phyloP scores from a whole-genome alignment of 2,329 filamentous ascomycete genomes.

The Penicillium sp. region DNA sequence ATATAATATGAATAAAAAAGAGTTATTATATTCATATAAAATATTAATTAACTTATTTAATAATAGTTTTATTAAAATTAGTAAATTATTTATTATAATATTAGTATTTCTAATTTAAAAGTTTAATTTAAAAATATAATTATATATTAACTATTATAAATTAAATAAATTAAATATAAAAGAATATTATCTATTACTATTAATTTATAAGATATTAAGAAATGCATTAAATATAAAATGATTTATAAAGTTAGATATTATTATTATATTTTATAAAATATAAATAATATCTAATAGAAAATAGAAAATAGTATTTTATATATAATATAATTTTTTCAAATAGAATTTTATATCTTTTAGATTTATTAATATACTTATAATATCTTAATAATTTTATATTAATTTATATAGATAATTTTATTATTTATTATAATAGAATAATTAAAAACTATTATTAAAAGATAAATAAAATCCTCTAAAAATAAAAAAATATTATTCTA shows the following conservation, averaged over 20 bases:
- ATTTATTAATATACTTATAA: neutral
- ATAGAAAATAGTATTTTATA: conserved; percentile 37
- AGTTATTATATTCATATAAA: conserved; percentile 6
- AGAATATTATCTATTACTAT: conserved; percentile 3
- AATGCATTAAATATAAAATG: conserved; percentile 7
- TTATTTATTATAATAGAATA: conserved; percentile 6
- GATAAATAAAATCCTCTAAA: neutral
- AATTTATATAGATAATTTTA: conserved; percentile 6
- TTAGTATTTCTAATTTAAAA: neutral
- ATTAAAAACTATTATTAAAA: neutral
- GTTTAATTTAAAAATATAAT: conserved; percentile 5
- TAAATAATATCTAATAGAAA: conserved; percentile 13
- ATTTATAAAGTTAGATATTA: conserved; percentile 17
- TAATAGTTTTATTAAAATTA: conserved; percentile 12
- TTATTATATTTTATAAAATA: conserved; percentile 9
- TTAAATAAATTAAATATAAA: conserved; percentile 10
- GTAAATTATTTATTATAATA: neutral
- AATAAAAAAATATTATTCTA: neutral
- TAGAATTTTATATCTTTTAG: conserved; percentile 22
- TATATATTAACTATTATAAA: conserved; percentile 6
- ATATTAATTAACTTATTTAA: conserved; percentile 3
- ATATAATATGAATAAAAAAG: neutral
- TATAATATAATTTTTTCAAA: conserved; percentile 27
- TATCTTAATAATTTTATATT: conserved; percentile 6
- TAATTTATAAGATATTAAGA: conserved; percentile 6